Evolutionary conservation across 371 early-diverging fungal genomes (phyloP).

Genomic region (Basidiobolus heterosporus): DNA sequence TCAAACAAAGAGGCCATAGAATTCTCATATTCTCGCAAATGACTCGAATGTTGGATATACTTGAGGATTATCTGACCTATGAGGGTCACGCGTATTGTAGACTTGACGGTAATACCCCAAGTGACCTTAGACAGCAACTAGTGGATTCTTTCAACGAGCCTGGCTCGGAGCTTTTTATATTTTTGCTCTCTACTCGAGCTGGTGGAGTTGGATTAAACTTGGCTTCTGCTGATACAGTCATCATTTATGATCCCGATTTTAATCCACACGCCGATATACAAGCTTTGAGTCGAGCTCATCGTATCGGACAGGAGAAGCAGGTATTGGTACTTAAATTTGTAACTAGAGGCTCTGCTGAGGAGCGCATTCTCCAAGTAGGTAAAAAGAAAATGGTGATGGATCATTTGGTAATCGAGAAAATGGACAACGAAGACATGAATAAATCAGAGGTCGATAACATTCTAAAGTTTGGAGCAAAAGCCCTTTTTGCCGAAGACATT

Average conservation of each 20-base stretch:
- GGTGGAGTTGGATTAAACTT: conserved; percentile 94
- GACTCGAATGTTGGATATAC: conserved; percentile 69
- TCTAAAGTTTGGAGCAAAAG: neutral
- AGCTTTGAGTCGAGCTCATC: conserved; percentile 84
- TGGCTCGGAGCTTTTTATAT: conserved; percentile 52
- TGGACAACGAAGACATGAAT: conserved; percentile 22
- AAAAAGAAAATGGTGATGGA: conserved; percentile 87
- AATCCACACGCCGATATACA: conserved; percentile 95
- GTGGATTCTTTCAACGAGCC: conserved; percentile 77
- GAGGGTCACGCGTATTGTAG: conserved; percentile 55
- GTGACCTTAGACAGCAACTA: conserved; percentile 83
- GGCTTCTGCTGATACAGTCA: conserved; percentile 85
- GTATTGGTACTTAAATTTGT: conserved; percentile 80
- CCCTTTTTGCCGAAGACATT: neutral
- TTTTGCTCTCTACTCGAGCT: conserved; percentile 71
- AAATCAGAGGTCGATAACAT: neutral
- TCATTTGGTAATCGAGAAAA: conserved; percentile 69
- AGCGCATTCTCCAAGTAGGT: conserved; percentile 92
- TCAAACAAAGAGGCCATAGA: conserved; percentile 70
- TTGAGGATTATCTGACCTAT: conserved; percentile 67
- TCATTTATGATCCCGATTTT: conserved; percentile 94
- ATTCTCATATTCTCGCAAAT: conserved; percentile 94
- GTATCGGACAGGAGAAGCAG: conserved; percentile 89
- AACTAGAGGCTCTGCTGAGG: conserved; percentile 83
- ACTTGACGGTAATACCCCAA: conserved; percentile 78